Conservation (phyloP, 2,329 filamentous ascomycete genomes). For the Talaromyces sp. region DNA sequence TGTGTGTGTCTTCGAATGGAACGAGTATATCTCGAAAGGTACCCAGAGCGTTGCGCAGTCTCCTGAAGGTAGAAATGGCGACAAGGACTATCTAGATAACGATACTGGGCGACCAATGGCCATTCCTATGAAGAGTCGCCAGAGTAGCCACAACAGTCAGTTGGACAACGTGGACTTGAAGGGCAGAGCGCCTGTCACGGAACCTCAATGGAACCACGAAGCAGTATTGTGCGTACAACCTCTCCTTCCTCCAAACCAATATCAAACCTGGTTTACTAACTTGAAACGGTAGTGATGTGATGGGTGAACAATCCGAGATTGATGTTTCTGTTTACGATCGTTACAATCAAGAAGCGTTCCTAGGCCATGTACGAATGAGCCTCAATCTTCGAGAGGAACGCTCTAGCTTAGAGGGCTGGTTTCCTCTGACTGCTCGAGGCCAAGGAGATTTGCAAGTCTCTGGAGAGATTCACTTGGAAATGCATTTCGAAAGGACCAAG, state of each 20-base stretch:
- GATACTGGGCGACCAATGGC: conserved; percentile 82
- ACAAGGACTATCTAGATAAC: conserved; percentile 63
- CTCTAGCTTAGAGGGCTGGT: conserved; percentile 76
- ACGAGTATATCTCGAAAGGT: conserved; percentile 89
- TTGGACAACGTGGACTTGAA: conserved; percentile 58
- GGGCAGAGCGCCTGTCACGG: conserved; percentile 63
- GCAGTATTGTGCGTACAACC: conserved; percentile 81
- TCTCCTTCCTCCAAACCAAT: background rate
- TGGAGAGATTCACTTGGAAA: conserved; percentile 83
- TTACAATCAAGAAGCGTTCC: conserved; percentile 76
- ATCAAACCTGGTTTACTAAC: background rate
- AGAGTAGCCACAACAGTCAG: conserved; percentile 90
- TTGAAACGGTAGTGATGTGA: conserved; percentile 65
- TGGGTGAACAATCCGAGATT: conserved; percentile 82
- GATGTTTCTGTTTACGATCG: conserved; percentile 93
- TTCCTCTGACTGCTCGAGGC: conserved; percentile 70
- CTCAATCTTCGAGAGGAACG: conserved; percentile 65
- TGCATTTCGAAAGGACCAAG: conserved; percentile 78
- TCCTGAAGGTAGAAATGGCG: conserved; percentile 53
- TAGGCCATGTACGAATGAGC: conserved; percentile 82
- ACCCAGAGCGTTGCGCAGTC: conserved; percentile 61
- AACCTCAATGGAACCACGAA: conserved; percentile 92
- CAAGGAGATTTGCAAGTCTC: conserved; percentile 70
- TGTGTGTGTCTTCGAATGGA: conserved; percentile 93
- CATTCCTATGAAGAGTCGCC: conserved; percentile 93